phyloP scores from a whole-genome alignment of 2,329 filamentous ascomycete species.

The Xylaria polymorpha region DNA sequence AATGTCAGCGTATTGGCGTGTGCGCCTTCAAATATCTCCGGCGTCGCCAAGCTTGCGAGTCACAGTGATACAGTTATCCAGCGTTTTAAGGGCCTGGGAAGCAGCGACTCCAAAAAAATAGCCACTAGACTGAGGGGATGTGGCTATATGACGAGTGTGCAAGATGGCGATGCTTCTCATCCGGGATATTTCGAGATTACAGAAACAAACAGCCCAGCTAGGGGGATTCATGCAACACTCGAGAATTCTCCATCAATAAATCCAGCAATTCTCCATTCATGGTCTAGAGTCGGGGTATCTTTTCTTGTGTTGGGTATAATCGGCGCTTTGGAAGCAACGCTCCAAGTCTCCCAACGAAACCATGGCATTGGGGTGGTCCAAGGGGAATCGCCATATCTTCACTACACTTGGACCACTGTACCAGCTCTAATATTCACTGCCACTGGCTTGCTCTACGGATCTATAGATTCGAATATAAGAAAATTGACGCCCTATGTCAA shows the following conservation, averaged over 20 bases:
- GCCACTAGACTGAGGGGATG: not conserved
- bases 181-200: constrained; percentile 4
- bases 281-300: not conserved
- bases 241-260: not conserved
- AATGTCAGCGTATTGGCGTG: not conserved
- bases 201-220: not conserved
- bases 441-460: not conserved
- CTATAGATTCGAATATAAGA: constrained; percentile 4
- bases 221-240: not conserved
- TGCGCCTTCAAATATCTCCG: not conserved
- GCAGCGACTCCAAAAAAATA: not conserved
- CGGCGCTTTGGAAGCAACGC: not conserved
- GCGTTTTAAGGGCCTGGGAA: not conserved
- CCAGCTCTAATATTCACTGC: constrained; percentile 1
- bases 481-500: constrained; percentile 16
- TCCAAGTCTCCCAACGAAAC: constrained; percentile 5
- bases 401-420: constrained; percentile 11
- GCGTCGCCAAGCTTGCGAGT: constrained; percentile 1
- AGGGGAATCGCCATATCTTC: not conserved
- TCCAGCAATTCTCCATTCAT: not conserved
- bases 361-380: not conserved
- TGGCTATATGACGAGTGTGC: constrained; percentile 6
- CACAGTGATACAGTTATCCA: not conserved
- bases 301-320: constrained; percentile 10
- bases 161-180: constrained; percentile 9